A percentile compares a stretch with the other conserved stretches of the same genome.
phyloP scores from a whole-genome alignment of 1,284 basidiomycete species.

The Coniophora puteana region DNA sequence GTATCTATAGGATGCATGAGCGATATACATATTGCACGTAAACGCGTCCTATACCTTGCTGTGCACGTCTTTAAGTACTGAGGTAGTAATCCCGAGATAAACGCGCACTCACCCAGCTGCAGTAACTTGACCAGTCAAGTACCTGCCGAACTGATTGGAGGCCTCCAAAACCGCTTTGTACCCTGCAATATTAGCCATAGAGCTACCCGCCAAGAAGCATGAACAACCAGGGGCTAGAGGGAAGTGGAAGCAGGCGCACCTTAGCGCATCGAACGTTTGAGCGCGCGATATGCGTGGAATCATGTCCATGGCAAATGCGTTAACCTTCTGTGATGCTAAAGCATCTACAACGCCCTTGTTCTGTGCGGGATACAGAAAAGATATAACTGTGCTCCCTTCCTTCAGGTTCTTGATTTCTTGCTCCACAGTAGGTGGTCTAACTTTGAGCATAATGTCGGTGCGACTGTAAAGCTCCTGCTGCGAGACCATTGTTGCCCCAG shows the following conservation, averaged over 20 bases:
- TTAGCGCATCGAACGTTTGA: conserved; percentile 82
- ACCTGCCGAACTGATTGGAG: conserved; percentile 82
- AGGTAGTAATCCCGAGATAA: neutral
- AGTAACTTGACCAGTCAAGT: conserved; percentile 85
- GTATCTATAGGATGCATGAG: conserved; percentile 50
- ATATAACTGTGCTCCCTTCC: conserved; percentile 73
- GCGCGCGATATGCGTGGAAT: conserved; percentile 86
- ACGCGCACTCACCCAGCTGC: conserved; percentile 72
- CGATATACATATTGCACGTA: conserved; percentile 5
- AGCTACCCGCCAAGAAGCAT: conserved; percentile 40
- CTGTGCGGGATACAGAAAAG: conserved; percentile 81
- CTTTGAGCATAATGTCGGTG: conserved; percentile 80
- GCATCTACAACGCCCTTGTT: conserved; percentile 71
- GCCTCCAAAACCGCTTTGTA: conserved; percentile 88
- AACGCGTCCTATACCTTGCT: conserved; percentile 20
- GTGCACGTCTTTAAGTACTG: neutral
- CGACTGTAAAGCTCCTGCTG: conserved; percentile 57
- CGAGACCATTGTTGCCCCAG: conserved; percentile 73
- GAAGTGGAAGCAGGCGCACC: conserved; percentile 37
- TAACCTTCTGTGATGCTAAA: conserved; percentile 59
- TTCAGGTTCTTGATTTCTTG: conserved; percentile 60
- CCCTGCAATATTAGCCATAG: conserved; percentile 88
- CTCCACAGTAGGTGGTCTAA: conserved; percentile 64
- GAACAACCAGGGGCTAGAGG: neutral
- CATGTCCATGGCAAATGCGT: conserved; percentile 77